Base-by-base conservation (phyloP, 2,329 filamentous ascomycete species). In the Calcarisporium arbuscula region DNA sequence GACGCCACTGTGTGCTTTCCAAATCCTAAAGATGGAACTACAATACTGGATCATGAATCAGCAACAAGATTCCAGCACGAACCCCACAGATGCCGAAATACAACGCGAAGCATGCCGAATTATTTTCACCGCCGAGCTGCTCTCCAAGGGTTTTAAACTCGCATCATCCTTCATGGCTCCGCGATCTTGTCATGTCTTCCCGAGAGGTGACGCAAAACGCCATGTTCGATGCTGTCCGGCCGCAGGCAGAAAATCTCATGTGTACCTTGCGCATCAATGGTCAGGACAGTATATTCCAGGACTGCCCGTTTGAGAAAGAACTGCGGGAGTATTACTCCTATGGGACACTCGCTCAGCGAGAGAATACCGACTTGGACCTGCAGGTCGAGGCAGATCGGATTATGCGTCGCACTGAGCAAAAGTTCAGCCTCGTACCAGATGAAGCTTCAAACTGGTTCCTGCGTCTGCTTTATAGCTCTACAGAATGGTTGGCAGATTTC, bases 101-200 rank as follows among this genome's bases (percentile, higher is more conserved):
- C 38, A 43, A 14, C 46, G 42, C 12, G 49, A 53, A 17, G 42
- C 35, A 1, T 52, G 49, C 20, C 47, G 42, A 15, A 43, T 51
- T 14, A 47, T 52, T 3, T 43, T 52, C 6, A 47, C 44, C 6
- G 42, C 50, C 4, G 46, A 52, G 9, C 34, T 49, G n/a, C 8
- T 38, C 5, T 36, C 34, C 2, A 20, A 30, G 4, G 25, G 18
- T 8, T 27, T 33, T 9, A 14, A 16, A 5, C 18, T 15, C 2
- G 22, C 35, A 5, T 27, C 34, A 0, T n/a, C 32, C 36, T 0
- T 52, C 50, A 0, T 53, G 50, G 49, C 19, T 53, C 2, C 43
- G 47, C 3, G 50, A 53, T 7, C 23, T 52, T 2, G 21, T 51
- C 18, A 48, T 46, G 45, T 38, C 38, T 4, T 43, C 38, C 2